phyloP scores from a whole-genome alignment of 805 yeast species.

The Yamadazyma philogaea region DNA sequence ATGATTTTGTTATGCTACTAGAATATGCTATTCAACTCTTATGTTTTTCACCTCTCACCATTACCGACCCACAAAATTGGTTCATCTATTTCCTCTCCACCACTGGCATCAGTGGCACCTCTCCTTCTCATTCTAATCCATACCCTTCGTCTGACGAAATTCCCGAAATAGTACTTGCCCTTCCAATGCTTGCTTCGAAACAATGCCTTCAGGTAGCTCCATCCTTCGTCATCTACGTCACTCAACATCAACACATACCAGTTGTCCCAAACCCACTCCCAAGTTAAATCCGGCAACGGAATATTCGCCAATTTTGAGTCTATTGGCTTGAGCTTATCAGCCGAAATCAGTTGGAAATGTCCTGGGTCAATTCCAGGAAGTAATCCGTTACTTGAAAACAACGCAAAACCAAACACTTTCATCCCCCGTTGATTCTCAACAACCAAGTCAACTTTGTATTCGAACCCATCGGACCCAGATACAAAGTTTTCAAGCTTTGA shows the following conservation, averaged over 20 bases:
- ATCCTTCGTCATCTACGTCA: slow-evolving; percentile 83
- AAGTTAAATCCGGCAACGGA: slow-evolving; percentile 56
- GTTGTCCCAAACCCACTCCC: slow-evolving; percentile 66
- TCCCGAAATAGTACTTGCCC: slow-evolving; percentile 55
- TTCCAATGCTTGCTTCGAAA: slow-evolving; percentile 56
- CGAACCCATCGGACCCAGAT: slow-evolving; percentile 4
- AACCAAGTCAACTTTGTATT: slow-evolving; percentile 35
- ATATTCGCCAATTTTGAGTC: slow-evolving; percentile 27
- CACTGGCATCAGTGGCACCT: not conserved
- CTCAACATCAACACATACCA: slow-evolving; percentile 73
- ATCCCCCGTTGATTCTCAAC: slow-evolving; percentile 56
- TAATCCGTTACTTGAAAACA: slow-evolving; percentile 45
- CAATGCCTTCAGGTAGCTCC: slow-evolving; percentile 63
- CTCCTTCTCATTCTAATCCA: slow-evolving; percentile 48
- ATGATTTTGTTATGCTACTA: too few relatives aligned
- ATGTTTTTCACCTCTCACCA: not conserved
- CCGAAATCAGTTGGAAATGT: slow-evolving; percentile 43
- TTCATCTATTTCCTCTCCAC: not conserved
- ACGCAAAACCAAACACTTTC: slow-evolving; percentile 49
- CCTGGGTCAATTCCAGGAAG: slow-evolving; percentile 52
- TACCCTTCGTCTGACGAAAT: slow-evolving; percentile 61
- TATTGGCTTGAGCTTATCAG: slow-evolving; percentile 30
- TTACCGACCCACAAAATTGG: not conserved
- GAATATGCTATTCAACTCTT: not conserved
- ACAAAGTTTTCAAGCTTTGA: slow-evolving; percentile 7